phyloP scores from a whole-genome alignment of 2,329 filamentous ascomycete species.

The Xylariaceae sp. region DNA sequence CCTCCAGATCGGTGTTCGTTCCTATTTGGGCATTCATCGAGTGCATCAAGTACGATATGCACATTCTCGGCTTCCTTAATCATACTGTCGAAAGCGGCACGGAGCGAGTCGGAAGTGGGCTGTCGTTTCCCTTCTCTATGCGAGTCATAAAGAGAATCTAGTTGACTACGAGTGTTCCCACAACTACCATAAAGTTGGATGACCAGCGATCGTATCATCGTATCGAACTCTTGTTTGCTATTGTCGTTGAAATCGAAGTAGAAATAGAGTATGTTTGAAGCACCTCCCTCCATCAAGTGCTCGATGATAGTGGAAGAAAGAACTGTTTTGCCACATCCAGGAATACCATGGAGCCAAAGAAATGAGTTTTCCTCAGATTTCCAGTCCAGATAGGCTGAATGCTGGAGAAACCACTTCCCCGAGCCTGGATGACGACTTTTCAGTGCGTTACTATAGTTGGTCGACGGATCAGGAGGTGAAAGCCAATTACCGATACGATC shows the following conservation, averaged over 20 bases:
- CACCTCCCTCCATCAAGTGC: constrained; percentile 12
- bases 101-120: background rate
- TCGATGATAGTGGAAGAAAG: constrained; percentile 38
- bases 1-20: background rate
- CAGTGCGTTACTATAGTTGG: constrained; percentile 32
- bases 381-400: constrained; percentile 31
- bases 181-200: constrained; percentile 31
- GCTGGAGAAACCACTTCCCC: constrained; percentile 35
- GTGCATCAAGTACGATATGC: constrained; percentile 30
- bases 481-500: constrained; percentile 30
- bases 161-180: constrained; percentile 9
- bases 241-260: constrained; percentile 40
- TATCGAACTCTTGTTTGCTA: constrained; percentile 33
- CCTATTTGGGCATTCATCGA: constrained; percentile 27
- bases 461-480: constrained; percentile 32
- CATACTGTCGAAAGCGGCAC: constrained; percentile 3
- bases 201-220: constrained; percentile 37
- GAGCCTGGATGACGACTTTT: constrained; percentile 31
- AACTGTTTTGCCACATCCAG: constrained; percentile 43
- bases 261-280: constrained; percentile 28
- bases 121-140: background rate
- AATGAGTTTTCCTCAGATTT: constrained; percentile 27
- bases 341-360: constrained; percentile 39
- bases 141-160: constrained; percentile 19
- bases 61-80: constrained; percentile 19